phyloP scores from a whole-genome alignment of 2,329 filamentous ascomycete species.

The Aspergillus sergii region DNA sequence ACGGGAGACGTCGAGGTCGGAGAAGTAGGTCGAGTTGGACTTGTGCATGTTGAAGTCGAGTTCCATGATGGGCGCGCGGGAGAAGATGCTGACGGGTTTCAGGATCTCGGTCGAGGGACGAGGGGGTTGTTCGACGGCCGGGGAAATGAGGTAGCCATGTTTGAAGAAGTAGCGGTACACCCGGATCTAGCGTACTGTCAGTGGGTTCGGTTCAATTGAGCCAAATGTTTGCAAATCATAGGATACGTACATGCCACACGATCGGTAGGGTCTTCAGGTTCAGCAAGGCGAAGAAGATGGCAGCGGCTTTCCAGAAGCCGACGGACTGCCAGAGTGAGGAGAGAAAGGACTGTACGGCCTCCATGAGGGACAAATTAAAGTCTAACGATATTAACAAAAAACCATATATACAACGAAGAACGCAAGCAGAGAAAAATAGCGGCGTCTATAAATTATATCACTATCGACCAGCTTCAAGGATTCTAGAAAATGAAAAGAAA shows the following conservation, averaged over 20 bases:
- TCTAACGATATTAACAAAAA: neutral
- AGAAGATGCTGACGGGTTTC: constrained; percentile 66
- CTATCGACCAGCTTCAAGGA: neutral
- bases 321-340: constrained; percentile 16
- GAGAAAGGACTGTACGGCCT: constrained; percentile 14
- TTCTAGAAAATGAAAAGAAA: neutral
- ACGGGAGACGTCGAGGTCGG: constrained; percentile 78
- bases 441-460: neutral
- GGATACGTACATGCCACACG: constrained; percentile 33
- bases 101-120: constrained; percentile 57
- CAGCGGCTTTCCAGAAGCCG: constrained; percentile 27
- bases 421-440: neutral
- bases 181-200: constrained; percentile 49
- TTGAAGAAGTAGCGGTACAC: constrained; percentile 60
- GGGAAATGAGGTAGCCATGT: constrained; percentile 53
- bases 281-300: constrained; percentile 28
- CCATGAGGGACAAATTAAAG: constrained; percentile 5
- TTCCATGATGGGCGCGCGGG: constrained; percentile 69
- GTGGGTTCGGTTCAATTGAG: neutral
- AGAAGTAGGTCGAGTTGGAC: constrained; percentile 79
- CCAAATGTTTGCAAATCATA: neutral
- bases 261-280: constrained; percentile 33
- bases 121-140: constrained; percentile 42
- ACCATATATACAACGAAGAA: neutral
- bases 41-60: constrained; percentile 84